Evolutionary conservation across 2,329 filamentous ascomycete species (phyloP), one percentile per base, ranked within the genome.

Genomic region (Elsinoe fawcettii): DNA sequence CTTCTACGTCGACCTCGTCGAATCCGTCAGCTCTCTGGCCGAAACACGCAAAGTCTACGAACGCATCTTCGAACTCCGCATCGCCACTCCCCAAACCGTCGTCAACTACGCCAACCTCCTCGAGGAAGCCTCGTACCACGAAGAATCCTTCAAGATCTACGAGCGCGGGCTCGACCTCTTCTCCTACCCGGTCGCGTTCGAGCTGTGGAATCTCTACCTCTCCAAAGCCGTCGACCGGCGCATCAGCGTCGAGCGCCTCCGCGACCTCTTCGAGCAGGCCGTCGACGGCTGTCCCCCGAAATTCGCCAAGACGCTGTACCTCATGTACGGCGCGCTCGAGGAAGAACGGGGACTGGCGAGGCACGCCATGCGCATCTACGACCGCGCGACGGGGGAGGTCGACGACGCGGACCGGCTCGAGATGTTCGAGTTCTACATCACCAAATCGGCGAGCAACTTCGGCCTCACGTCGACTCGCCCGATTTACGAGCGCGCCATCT

Each of bases 391-490:
- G 4, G 84, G 93, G 30, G 91, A 92, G 11, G 95, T 99, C 2
- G 86, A 89, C 12, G 93, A 99, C 66, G 92, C 96, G 67, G 92
- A 99, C 71, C 82, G 90, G 55, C 86, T 91, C 60, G 90, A 96
- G 66, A 96, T 99, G 91, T 99, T 96, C 77, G 93, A 96, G 71
- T 96, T 97, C 70, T 99, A 99, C 76, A 96, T 99, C 69, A 97
- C 92, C 59, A 97, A 99, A 71, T 96, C 91, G 0, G 93, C 93
- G 1, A 95, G 90, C 18, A 99, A 99, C 73, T 99, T 99, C 67
- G 93, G 95, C 30, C 81, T 99, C 54, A 91, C 93, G 0, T 97
- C 93, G 0, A 96, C 93, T 2, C 79, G 93, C 54, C 86, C 90
- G 0, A 99, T 99, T 65, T 99, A 99, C 76, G 93, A 99, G 74